Evolutionary conservation across 768 basidiomycete species (phyloP).

Genomic region (Asterophora lycoperdoides): DNA sequence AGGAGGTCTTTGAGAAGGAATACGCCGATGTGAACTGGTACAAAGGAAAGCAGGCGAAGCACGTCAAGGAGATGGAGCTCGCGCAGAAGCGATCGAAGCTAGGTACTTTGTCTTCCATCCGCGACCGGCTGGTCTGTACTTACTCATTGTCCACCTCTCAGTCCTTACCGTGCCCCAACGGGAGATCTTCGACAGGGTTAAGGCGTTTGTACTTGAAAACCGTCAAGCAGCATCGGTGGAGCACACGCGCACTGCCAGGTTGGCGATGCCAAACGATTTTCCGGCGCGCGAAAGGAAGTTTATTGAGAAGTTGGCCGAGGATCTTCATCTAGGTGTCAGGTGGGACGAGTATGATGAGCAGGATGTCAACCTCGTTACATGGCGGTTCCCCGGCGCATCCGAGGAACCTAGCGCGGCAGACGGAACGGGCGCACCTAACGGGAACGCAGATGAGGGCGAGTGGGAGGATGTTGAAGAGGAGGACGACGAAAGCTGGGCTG

Average conservation of each 20-base stretch:
- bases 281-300: constrained; percentile 79
- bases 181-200: constrained; percentile 74
- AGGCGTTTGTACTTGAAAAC: constrained; percentile 62
- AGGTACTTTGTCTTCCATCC: constrained; percentile 40
- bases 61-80: constrained; percentile 60
- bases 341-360: constrained; percentile 94
- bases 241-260: constrained; percentile 33
- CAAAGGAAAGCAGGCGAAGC: constrained; percentile 86
- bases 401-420: constrained; percentile 20
- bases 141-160: constrained; percentile 11
- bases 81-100: constrained; percentile 55
- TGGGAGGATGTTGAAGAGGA: constrained; percentile 60
- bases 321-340: constrained; percentile 71
- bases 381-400: constrained; percentile 49
- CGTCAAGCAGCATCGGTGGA: constrained; percentile 27
- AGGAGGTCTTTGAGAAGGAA: constrained; percentile 88
- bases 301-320: constrained; percentile 67
- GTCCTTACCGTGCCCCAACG: constrained; percentile 75
- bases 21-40: constrained; percentile 89
- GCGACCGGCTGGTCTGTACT: not conserved
- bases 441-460: constrained; percentile 31
- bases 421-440: constrained; percentile 18
- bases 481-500: constrained; percentile 67
- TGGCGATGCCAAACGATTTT: constrained; percentile 76
- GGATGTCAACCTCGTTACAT: constrained; percentile 72